Conservation (phyloP, 148 eudicot species). For the Limonium bicolor region DNA sequence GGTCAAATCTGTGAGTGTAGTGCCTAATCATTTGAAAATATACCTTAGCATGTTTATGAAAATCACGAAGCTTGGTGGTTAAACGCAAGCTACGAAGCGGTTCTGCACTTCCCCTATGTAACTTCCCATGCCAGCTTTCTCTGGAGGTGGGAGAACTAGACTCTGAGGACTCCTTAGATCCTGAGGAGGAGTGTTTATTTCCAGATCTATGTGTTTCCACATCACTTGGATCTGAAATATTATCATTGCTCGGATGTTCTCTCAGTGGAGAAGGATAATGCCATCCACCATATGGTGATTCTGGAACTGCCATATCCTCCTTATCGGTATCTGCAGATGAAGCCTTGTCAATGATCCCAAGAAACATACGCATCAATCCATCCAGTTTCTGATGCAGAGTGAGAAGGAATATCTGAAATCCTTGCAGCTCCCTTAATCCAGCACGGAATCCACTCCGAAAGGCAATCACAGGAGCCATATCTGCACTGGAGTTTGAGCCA, state of each 20-base stretch:
- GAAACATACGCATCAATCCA: conserved; percentile 49
- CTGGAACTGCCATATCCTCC: conserved; percentile 60
- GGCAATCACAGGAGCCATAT: conserved; percentile 42
- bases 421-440: conserved; percentile 85
- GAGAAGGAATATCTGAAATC: conserved; percentile 88
- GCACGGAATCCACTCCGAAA: conserved; percentile 81
- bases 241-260: conserved; percentile 27
- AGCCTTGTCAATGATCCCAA: conserved; percentile 34
- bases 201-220: conserved; percentile 30
- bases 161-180: conserved; percentile 31
- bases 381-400: conserved; percentile 93
- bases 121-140: conserved; percentile 57
- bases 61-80: conserved; percentile 88
- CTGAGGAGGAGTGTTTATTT: conserved; percentile 31
- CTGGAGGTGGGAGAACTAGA: conserved; percentile 45
- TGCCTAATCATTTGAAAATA: conserved; percentile 2
- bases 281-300: conserved; percentile 33
- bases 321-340: conserved; percentile 55
- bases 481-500: conserved; percentile 13
- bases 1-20: background rate
- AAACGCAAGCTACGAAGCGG: conserved; percentile 62
- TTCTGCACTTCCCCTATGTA: conserved; percentile 55
- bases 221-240: conserved; percentile 22
- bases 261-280: conserved; percentile 35
- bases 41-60: conserved; percentile 90